Evolutionary conservation across 352 stramenopile species (phyloP).

Genomic region (Phytophthora constricta): DNA sequence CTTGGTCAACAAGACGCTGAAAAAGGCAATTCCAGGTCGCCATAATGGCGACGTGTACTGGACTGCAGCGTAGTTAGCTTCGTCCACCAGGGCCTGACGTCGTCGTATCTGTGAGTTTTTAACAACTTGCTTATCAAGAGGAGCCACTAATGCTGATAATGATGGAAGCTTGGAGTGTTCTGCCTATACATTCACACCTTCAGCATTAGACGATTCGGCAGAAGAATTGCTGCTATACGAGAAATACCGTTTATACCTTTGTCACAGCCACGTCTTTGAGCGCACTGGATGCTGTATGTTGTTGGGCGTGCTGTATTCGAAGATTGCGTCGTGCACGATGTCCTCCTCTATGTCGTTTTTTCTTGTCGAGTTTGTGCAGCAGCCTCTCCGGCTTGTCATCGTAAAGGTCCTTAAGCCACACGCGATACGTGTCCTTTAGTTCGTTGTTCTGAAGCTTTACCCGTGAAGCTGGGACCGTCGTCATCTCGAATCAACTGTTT

Average conservation of each 20-base stretch:
- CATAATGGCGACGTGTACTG: conserved; percentile 39
- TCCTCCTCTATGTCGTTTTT: conserved; percentile 27
- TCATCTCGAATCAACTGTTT: conserved; percentile 8
- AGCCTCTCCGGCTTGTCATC: conserved; percentile 49
- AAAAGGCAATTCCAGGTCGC: conserved; percentile 62
- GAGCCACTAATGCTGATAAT: conserved; percentile 10
- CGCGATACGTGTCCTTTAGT: conserved; percentile 48
- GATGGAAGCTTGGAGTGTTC: conserved; percentile 24
- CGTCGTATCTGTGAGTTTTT: conserved; percentile 31
- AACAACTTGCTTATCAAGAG: conserved; percentile 20
- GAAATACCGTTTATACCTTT: conserved; percentile 22
- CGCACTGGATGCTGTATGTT: conserved; percentile 59
- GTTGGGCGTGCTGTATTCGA: conserved; percentile 38
- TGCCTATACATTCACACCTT: neutral
- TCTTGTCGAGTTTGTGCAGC: conserved; percentile 39
- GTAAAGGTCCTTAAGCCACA: conserved; percentile 52
- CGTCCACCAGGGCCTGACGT: conserved; percentile 43
- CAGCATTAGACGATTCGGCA: too few species aligned
- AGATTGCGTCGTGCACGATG: conserved; percentile 4
- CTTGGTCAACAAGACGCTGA: conserved; percentile 36
- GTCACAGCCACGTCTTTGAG: conserved; percentile 45
- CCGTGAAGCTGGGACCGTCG: neutral
- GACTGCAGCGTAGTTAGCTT: conserved; percentile 47
- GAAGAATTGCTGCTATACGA: too few species aligned
- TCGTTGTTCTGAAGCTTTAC: conserved; percentile 32